A percentile compares a stretch with the other conserved stretches of the same genome.
These are phyloP conservation scores for Olyra latifolia DNA, from an alignment of 176 grass and related monocot species.

Conservation along the genomic window DNA sequence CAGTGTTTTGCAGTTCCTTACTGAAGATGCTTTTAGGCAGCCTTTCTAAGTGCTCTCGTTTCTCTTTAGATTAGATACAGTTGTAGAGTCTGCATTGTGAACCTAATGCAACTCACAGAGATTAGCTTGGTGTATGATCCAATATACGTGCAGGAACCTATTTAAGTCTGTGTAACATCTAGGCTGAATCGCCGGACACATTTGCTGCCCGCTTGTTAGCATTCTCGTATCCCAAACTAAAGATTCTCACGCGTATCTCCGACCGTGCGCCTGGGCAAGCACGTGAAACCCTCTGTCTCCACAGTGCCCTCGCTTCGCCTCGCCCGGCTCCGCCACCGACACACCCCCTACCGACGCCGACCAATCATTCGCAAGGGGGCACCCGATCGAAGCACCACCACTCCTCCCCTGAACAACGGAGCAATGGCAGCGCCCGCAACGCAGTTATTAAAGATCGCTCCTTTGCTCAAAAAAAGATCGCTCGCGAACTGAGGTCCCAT, in stretches of 20 bases:
- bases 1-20: too few species aligned
- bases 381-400: not conserved
- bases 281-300: not conserved
- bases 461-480: too few species aligned
- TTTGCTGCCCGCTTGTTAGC: not conserved
- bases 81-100: too few species aligned
- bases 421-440: not conserved
- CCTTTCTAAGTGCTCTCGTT: too few species aligned
- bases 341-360: not conserved
- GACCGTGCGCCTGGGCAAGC: constrained; percentile 13
- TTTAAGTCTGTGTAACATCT: not conserved
- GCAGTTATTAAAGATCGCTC: not conserved
- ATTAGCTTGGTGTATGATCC: too few species aligned
- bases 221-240: not conserved
- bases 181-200: not conserved
- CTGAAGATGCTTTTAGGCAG: too few species aligned
- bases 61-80: too few species aligned
- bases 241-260: constrained; percentile 25
- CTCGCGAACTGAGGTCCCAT: not conserved
- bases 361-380: not conserved
- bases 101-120: not conserved
- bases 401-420: not conserved
- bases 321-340: constrained; percentile 25
- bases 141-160: too few species aligned
- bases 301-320: not conserved